Conservation (phyloP, 768 basidiomycete species). For the Tricholoma bakamatsutake region DNA sequence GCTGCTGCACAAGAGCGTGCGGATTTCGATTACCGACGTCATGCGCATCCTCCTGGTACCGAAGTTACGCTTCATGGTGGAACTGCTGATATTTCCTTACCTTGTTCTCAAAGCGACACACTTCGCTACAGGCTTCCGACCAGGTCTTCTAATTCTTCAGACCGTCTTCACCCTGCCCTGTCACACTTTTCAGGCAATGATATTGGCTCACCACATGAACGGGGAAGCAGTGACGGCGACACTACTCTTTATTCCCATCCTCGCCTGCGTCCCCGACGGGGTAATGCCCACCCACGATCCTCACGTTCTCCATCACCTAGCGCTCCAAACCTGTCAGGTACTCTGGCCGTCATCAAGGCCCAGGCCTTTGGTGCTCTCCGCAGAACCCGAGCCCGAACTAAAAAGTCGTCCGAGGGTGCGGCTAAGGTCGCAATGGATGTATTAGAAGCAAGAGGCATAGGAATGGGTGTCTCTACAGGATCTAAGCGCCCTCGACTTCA, state of each 20-base stretch:
- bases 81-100: conserved; percentile 62
- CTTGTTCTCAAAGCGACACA: conserved; percentile 44
- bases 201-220: conserved; percentile 44
- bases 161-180: conserved; percentile 42
- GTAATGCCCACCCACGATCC: conserved; percentile 36
- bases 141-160: conserved; percentile 43
- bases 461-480: conserved; percentile 24
- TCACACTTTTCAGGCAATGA: conserved; percentile 48
- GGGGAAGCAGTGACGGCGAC: conserved; percentile 54
- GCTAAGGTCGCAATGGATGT: conserved; percentile 77
- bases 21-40: conserved; percentile 64
- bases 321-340: conserved; percentile 56
- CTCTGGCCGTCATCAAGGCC: conserved; percentile 86
- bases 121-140: conserved; percentile 55
- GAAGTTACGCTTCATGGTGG: conserved; percentile 71
- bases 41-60: conserved; percentile 43
- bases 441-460: conserved; percentile 74
- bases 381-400: conserved; percentile 68
- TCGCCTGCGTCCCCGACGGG: conserved; percentile 44
- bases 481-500: conserved; percentile 20
- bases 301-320: conserved; percentile 46
- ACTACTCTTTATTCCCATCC: conserved; percentile 34
- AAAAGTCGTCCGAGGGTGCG: conserved; percentile 63
- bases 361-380: conserved; percentile 84
- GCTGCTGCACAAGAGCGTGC: conserved; percentile 48